Evolutionary conservation across 805 yeast genomes (phyloP).

Genomic region (Suhomyces tanzawaensis): DNA sequence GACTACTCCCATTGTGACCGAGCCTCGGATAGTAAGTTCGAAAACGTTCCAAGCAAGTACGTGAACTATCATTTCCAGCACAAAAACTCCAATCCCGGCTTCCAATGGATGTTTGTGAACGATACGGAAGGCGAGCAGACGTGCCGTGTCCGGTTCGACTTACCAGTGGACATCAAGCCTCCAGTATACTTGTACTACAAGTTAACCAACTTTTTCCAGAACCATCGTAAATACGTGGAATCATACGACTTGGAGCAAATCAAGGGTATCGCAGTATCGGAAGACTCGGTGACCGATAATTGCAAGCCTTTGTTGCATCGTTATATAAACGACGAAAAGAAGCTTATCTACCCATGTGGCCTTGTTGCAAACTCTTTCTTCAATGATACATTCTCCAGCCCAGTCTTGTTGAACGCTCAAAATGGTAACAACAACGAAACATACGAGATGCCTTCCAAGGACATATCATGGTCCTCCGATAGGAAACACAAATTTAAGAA

Average conservation of each 20-base stretch:
- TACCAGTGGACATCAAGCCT: constrained; percentile 67
- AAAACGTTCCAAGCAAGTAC: constrained; percentile 58
- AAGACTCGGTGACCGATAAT: constrained; percentile 43
- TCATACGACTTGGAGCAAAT: constrained; percentile 80
- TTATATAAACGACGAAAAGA: constrained; percentile 41
- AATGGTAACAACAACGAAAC: constrained; percentile 44
- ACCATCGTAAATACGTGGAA: constrained; percentile 89
- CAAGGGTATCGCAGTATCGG: constrained; percentile 66
- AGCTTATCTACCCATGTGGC: constrained; percentile 84
- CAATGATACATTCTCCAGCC: constrained; percentile 76
- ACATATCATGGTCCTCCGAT: constrained; percentile 87
- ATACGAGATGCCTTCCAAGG: constrained; percentile 46
- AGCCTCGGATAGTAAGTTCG: constrained; percentile 36
- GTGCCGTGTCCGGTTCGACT: constrained; percentile 69
- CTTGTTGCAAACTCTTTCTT: constrained; percentile 88
- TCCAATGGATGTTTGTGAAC: constrained; percentile 60
- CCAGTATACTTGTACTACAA: constrained; percentile 80
- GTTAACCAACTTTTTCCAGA: constrained; percentile 87
- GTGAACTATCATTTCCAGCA: constrained; percentile 60
- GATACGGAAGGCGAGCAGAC: constrained; percentile 38
- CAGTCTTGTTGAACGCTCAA: constrained; percentile 44
- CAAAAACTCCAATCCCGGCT: constrained; percentile 38
- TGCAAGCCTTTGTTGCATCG: constrained; percentile 38
- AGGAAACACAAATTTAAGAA: constrained; percentile 61
- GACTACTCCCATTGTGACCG: constrained; percentile 71